phyloP scores from a whole-genome alignment of 805 yeast genomes.

The Wickerhamiella slavikovae region DNA sequence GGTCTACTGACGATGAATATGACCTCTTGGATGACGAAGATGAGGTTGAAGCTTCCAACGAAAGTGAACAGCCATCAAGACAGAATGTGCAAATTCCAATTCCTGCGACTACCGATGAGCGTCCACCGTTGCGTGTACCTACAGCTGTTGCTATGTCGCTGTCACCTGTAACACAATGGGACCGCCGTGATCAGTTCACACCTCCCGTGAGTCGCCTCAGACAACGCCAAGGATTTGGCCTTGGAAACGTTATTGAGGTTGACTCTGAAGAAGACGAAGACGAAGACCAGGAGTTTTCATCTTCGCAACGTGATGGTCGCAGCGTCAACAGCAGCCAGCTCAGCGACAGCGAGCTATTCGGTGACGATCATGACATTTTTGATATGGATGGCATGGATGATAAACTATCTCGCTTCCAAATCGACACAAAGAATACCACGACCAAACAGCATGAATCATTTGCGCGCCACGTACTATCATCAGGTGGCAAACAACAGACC shows the following conservation, averaged over 20 bases:
- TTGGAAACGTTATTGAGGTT: constrained; percentile 7
- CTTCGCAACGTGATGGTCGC: constrained; percentile 2
- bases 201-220: constrained; percentile 8
- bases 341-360: not conserved
- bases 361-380: not conserved
- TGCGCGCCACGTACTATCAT: no score
- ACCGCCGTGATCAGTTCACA: constrained; percentile 11
- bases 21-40: constrained; percentile 15
- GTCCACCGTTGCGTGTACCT: constrained; percentile 13
- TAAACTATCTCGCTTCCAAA: no score
- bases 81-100: not conserved
- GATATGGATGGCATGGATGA: constrained; percentile 1
- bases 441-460: no score
- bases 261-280: constrained; percentile 1
- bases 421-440: no score
- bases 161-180: constrained; percentile 10
- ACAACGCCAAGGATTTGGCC: constrained; percentile 1
- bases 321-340: not conserved
- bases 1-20: constrained; percentile 69
- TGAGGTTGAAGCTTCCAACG: not conserved
- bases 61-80: not conserved
- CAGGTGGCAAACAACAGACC: no score
- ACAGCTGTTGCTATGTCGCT: constrained; percentile 8
- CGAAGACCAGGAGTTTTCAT: constrained; percentile 3
- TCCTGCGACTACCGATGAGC: constrained; percentile 1